Evolutionary conservation across 176 grass and related monocot species (phyloP), one percentile per base, ranked within the genome.

Genomic region (Triticum timopheevii): DNA sequence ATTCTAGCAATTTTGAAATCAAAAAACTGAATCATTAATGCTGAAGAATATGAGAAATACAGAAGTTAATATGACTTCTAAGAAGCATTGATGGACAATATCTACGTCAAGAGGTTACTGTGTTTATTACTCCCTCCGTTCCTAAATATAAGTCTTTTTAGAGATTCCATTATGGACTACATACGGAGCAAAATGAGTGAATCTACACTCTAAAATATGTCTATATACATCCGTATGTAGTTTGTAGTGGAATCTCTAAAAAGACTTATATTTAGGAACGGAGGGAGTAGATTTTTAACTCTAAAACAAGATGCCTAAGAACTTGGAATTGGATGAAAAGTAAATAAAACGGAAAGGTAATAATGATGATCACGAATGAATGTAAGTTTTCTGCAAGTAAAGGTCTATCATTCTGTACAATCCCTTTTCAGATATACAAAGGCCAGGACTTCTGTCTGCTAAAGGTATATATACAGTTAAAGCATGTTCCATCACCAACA

Each of bases 1-100:
- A 99, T 99, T 88, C 96, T 96, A 79, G 25, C 69, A 87, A 92
- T 91, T 77, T 80, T 76, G 56, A 84, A 89, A 80, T 74, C 12
- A 72, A 85, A 84, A n/a, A 52, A 89, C 23, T 49, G 87, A 84
- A 89, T 70, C 23, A 82, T 35, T 64, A 63, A 69, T 85, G 39
- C 75, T 82, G 78, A 82, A 77, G 70, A 81, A 88, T 54, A 66
- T 76, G n/a, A 9, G 22, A 79, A 61, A n/a, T 40, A 84, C 23
- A 39, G 76, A 69, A 59, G 58, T 23, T 75, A 56, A 76, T 84
- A 87, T 28, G 22, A 68, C 22, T 78, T 71, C 28, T 16, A 39
- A 82, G 39, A 69, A 77, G 28, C 64, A 63, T 61, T 70, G 28
- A 85, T 79, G n/a, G 35, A 79, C 27, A 88, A 68, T 86, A 69